Evolutionary conservation across 306 rosid species (phyloP).

Genomic region (Carpinus viminea): DNA sequence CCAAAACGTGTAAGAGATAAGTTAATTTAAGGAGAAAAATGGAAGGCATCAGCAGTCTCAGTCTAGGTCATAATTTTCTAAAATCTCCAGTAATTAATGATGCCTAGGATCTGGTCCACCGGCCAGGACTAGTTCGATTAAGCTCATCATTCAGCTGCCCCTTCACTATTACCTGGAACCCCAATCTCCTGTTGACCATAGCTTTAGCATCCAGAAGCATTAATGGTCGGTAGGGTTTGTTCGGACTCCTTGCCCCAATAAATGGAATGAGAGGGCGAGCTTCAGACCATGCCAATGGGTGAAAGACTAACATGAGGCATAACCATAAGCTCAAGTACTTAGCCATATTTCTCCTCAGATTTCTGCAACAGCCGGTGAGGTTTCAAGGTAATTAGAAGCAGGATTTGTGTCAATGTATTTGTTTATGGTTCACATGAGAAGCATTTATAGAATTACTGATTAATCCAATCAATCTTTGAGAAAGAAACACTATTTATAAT

Average conservation of each 20-base stretch:
- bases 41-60: no score
- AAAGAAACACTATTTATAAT: background rate
- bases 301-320: background rate
- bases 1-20: no score
- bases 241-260: background rate
- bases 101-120: background rate
- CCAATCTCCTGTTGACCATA: background rate
- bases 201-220: background rate
- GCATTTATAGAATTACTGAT: background rate
- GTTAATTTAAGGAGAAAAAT: no score
- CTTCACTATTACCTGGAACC: background rate
- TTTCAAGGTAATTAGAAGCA: background rate
- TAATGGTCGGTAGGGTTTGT: background rate
- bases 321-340: background rate
- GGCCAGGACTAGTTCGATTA: background rate
- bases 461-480: background rate
- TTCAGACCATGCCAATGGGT: background rate
- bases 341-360: background rate
- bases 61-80: no score
- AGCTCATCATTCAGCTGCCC: background rate
- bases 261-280: background rate
- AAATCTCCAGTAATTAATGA: background rate
- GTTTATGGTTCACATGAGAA: background rate
- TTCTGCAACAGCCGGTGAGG: background rate
- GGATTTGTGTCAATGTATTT: background rate